A percentile compares a stretch with the other conserved stretches of the same genome.
These are phyloP conservation scores for Trametes coccinea DNA, from an alignment of 768 basidiomycete genomes.

Conservation along the genomic window DNA sequence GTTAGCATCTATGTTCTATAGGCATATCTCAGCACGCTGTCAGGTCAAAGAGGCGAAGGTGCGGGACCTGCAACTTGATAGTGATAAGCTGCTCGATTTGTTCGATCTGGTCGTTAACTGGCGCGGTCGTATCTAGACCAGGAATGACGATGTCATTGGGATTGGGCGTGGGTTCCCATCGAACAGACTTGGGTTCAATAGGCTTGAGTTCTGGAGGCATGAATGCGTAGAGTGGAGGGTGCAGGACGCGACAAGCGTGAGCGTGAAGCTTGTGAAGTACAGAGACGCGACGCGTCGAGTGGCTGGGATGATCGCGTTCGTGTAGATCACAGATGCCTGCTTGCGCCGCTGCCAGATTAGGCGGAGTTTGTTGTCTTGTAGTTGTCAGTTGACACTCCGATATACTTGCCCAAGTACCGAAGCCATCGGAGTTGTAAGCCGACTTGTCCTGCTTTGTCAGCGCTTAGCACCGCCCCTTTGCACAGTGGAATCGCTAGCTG, in stretches of 20 bases:
- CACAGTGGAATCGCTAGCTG: too few relatives aligned
- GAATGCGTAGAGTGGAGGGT: not conserved
- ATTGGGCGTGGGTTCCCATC: conserved; percentile 69
- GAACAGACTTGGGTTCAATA: conserved; percentile 60
- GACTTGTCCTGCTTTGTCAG: not conserved
- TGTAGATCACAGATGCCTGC: not conserved
- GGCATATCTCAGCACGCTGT: not conserved
- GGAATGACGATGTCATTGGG: conserved; percentile 66
- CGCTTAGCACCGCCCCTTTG: too few relatives aligned
- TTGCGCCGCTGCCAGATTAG: not conserved
- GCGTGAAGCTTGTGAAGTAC: not conserved
- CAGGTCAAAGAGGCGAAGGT: not conserved
- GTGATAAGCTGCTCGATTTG: conserved; percentile 96
- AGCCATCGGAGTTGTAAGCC: not conserved
- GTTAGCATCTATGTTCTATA: conserved; percentile 87
- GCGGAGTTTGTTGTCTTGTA: not conserved
- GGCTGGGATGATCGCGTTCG: conserved; percentile 6
- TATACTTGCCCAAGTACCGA: too few relatives aligned
- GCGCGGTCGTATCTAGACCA: conserved; percentile 68
- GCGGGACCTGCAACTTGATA: conserved; percentile 76
- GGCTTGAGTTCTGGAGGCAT: conserved; percentile 35
- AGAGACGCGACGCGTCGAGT: conserved; percentile 14
- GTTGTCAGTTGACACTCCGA: not conserved
- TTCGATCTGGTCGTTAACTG: conserved; percentile 82
- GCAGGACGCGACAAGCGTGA: not conserved